phyloP scores from a whole-genome alignment of 2,329 filamentous ascomycete species.

The Metarhizium guizhouense region DNA sequence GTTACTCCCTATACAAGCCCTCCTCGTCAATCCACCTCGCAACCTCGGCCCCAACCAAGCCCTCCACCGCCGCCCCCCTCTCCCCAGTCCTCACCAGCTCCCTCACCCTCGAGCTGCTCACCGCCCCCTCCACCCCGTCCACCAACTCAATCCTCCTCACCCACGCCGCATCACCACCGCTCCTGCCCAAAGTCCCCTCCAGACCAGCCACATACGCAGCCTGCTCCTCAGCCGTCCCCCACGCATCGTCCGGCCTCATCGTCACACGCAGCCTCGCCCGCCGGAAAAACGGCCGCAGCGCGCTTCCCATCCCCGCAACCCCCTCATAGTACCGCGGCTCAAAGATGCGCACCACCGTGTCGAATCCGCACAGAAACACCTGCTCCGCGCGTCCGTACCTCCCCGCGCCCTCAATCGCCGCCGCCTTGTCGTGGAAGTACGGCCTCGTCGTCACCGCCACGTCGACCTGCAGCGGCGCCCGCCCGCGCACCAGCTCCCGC shows the following conservation, averaged over 20 bases:
- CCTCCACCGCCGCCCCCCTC: slow-evolving; percentile 33
- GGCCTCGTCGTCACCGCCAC: slow-evolving; percentile 63
- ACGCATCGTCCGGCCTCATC: slow-evolving; percentile 51
- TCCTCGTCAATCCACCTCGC: slow-evolving; percentile 47
- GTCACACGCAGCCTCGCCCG: slow-evolving; percentile 55
- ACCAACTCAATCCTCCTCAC: slow-evolving; percentile 50
- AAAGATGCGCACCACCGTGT: slow-evolving; percentile 65
- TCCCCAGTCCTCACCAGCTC: slow-evolving; percentile 42
- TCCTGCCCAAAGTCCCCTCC: slow-evolving; percentile 33
- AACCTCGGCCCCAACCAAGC: slow-evolving; percentile 49
- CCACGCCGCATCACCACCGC: slow-evolving; percentile 52
- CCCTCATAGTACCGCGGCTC: slow-evolving; percentile 60
- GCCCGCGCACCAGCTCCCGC: slow-evolving; percentile 43
- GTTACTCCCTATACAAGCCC: slow-evolving; percentile 40
- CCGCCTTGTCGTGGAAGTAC: slow-evolving; percentile 66
- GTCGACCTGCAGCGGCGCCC: slow-evolving; percentile 39
- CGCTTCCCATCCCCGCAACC: slow-evolving; percentile 32
- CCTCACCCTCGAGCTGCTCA: slow-evolving; percentile 57
- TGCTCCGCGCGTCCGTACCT: slow-evolving; percentile 41
- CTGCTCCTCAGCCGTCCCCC: slow-evolving; percentile 39
- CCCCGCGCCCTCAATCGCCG: slow-evolving; percentile 40
- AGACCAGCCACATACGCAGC: slow-evolving; percentile 45
- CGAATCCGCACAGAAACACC: slow-evolving; percentile 65
- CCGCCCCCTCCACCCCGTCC: slow-evolving; percentile 29
- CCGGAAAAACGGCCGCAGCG: slow-evolving; percentile 55